Evolutionary conservation across 1,139 yeast genomes (phyloP).

Genomic region (Entelexis paramagnoliae): DNA sequence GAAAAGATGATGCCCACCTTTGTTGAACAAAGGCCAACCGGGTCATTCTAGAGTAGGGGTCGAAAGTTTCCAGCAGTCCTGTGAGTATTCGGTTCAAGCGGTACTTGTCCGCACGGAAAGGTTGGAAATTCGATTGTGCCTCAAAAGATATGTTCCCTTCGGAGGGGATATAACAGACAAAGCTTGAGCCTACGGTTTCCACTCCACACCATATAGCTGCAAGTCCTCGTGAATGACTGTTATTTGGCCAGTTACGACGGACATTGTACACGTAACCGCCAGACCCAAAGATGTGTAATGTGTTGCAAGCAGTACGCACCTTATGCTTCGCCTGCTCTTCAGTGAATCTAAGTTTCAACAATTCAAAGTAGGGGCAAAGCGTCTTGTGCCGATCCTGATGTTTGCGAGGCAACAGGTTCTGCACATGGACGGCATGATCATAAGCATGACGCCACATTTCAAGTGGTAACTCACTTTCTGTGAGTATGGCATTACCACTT

Average conservation of each 20-base stretch:
- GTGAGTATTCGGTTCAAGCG: too few relatives aligned
- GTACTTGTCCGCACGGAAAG: too few relatives aligned
- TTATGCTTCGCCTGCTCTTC: not conserved
- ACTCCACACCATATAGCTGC: not conserved
- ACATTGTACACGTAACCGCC: not conserved
- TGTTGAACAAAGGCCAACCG: not conserved
- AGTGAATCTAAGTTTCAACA: not conserved
- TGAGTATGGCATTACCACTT: not conserved
- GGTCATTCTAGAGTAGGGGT: not conserved
- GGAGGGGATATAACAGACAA: not conserved
- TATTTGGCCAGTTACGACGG: not conserved
- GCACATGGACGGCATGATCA: not conserved
- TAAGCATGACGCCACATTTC: not conserved
- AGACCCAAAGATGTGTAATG: not conserved
- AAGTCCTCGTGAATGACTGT: not conserved
- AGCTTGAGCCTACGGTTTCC: not conserved
- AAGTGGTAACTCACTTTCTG: not conserved
- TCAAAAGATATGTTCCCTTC: not conserved
- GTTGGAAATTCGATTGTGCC: too few relatives aligned
- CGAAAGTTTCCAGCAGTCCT: not conserved
- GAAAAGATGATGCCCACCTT: not conserved
- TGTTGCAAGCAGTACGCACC: not conserved
- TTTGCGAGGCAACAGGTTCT: not conserved
- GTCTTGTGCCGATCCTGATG: not conserved
- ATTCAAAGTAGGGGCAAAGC: not conserved